Conservation (phyloP, 2,329 filamentous ascomycete species). For the Colletotrichum falcatum region DNA sequence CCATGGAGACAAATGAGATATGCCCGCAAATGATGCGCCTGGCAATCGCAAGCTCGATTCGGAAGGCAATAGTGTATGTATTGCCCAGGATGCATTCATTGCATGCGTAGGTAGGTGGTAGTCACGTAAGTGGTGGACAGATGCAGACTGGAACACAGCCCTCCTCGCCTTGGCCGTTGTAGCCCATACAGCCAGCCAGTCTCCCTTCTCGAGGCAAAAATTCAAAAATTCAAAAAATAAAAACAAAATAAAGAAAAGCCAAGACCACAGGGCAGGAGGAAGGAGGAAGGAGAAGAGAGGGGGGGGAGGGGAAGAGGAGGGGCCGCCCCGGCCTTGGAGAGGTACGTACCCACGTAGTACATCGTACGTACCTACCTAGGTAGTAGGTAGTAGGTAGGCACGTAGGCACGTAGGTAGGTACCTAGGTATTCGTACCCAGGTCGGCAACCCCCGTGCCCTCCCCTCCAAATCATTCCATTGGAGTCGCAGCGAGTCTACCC, state of each 20-base stretch:
- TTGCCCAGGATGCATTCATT: background rate
- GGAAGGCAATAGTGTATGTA: constrained; percentile 19
- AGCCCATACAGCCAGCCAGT: too few relatives aligned
- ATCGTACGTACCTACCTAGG: background rate
- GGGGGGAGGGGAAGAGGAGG: background rate
- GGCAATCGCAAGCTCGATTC: constrained; percentile 23
- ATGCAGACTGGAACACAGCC: too few relatives aligned
- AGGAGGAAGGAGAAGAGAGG: background rate
- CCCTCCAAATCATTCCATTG: background rate
- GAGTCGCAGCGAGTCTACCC: constrained; percentile 2
- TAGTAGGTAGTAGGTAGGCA: too few relatives aligned
- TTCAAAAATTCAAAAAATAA: too few relatives aligned
- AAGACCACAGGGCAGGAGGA: too few relatives aligned
- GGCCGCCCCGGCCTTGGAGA: constrained; percentile 9
- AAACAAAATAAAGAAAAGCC: too few relatives aligned
- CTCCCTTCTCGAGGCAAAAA: too few relatives aligned
- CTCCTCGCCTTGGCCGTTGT: too few relatives aligned
- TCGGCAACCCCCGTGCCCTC: constrained; percentile 8
- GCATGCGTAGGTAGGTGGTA: background rate
- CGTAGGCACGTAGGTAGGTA: too few relatives aligned
- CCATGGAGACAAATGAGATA: background rate
- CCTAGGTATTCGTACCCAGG: too few relatives aligned
- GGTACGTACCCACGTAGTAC: background rate
- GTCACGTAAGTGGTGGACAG: too few relatives aligned
- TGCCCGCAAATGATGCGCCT: background rate